Evolutionary conservation across 176 grass and related monocot genomes (phyloP).

Genomic region (maize (Zea mays)): Zm-B73-REFERENCE-NAM-5.0 NC_050098.1:143628001-143628500

Average conservation of each 20-base stretch:
- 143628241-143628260: slow-evolving; percentile 18
- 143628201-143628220: background rate
- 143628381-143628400: background rate
- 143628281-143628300: background rate
- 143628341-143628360: background rate
- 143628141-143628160: background rate
- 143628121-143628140: background rate
- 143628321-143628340: background rate
- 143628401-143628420: slow-evolving; percentile 15
- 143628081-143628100: slow-evolving; percentile 74
- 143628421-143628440: background rate
- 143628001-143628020: slow-evolving; percentile 68
- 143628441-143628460: background rate
- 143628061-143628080: slow-evolving; percentile 87
- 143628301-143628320: slow-evolving; percentile 5
- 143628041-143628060: slow-evolving; percentile 70
- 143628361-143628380: background rate
- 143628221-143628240: background rate
- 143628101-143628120: slow-evolving; percentile 6
- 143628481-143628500: too few relatives aligned
- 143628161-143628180: background rate
- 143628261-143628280: background rate
- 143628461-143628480: too few relatives aligned
- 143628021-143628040: slow-evolving; percentile 82
- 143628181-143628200: background rate